Base-by-base conservation (phyloP, 164 flowering plant genomes). In the Umbellularia californica region DNA sequence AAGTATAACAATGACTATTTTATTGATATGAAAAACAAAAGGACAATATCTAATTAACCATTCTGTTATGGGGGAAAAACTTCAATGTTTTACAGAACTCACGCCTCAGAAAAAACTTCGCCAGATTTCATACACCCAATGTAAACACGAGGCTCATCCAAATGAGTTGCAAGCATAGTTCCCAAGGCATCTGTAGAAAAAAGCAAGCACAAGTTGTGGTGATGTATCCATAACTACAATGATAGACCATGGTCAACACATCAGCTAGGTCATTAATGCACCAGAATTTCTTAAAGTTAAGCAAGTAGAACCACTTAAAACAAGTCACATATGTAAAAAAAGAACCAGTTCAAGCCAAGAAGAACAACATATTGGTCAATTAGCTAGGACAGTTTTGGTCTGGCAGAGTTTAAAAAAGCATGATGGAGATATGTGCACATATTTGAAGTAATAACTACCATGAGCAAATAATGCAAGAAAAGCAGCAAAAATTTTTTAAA, bases 51-150 rank as follows among this genome's bases (percentile, higher is more conserved):
- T 74, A 41, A 7, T 23, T 63, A 50, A 55, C 24, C 2, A 12
- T 24, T 50, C 63, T 58, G 50, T 12, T 35, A 17, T 23, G 24
- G 15, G 7, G n/a, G 11, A 28, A 15, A 28, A 17, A 67, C 20
- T 30, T 28, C 7, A 69, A 55, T 19, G 75, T 41, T 71, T 63
- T 47, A 77, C 52, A 58, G 20, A 62, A 87, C 91, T 87, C 80
- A 90, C 90, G 82, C 83, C 15, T 87, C 87, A 71, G 89, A 87
- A 81, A 87, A 88, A 78, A 90, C 94, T 83, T 88, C 88, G 72
- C 94, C 93, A 55, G 98, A 93, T 81, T 95, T 93, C 99, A 95
- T 90, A 71, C 91, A 88, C 15, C 99, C 98, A 52, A 95, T 87
- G 84, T 95, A 95, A 74, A 80, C 89, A 76, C 93, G 97, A 82